Conservation (phyloP, 306 rosid genomes). For the Pueraria montana region DNA sequence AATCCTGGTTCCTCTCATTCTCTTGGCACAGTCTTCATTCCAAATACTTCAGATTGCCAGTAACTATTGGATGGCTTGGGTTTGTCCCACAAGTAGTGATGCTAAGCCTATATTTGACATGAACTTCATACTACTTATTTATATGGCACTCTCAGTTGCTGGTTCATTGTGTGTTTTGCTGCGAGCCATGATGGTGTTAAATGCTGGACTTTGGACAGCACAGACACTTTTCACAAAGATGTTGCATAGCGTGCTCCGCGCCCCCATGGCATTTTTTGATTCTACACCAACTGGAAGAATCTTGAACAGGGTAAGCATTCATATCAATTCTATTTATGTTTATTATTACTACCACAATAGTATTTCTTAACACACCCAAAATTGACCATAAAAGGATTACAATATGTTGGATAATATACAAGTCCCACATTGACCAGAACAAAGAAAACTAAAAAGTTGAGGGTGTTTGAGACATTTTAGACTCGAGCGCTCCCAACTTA, state of each 20-base stretch:
- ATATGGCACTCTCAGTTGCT: conserved; percentile 73
- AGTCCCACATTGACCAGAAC: too few relatives aligned
- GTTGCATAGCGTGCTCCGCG: conserved; percentile 77
- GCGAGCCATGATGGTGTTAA: conserved; percentile 68
- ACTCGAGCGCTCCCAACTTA: too few relatives aligned
- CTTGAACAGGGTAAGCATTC: conserved; percentile 79
- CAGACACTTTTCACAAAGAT: conserved; percentile 78
- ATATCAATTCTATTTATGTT: conserved; percentile 8
- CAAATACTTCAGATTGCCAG: conserved; percentile 90
- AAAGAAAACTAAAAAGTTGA: too few relatives aligned
- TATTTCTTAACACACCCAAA: not conserved
- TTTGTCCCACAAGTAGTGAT: conserved; percentile 78
- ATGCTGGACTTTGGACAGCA: conserved; percentile 83
- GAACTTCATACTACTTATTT: conserved; percentile 67
- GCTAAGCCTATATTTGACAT: conserved; percentile 62
- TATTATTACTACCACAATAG: not conserved
- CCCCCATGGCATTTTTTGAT: conserved; percentile 96
- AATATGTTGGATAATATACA: too few relatives aligned
- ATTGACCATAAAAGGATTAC: not conserved
- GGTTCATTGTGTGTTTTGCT: conserved; percentile 77
- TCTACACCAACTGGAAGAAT: conserved; percentile 99
- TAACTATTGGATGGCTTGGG: conserved; percentile 99
- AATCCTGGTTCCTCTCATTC: conserved; percentile 73
- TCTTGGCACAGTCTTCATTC: conserved; percentile 87
- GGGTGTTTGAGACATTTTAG: too few relatives aligned